These are phyloP conservation scores for Gossypium herbaceum DNA, from an alignment of 345 rosid genomes.

Conservation along the genomic window DNA sequence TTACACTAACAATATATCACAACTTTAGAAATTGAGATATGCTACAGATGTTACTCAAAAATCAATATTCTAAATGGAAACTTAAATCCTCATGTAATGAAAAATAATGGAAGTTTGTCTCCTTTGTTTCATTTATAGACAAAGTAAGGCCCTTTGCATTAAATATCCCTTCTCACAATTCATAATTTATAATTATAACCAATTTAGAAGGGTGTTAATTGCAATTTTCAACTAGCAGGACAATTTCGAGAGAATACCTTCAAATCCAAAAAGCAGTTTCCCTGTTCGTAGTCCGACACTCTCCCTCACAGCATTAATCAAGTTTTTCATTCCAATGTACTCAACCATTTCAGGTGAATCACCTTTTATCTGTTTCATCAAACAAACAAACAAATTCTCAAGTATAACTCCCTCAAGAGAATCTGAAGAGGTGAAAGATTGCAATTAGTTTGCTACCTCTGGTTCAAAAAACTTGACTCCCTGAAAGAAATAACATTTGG, in stretches of 20 bases:
- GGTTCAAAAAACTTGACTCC: constrained; percentile 98
- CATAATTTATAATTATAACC: neutral
- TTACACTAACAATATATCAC: neutral
- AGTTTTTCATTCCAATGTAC: constrained; percentile 77
- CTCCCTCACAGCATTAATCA: constrained; percentile 66
- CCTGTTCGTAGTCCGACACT: constrained; percentile 73
- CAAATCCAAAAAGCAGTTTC: constrained; percentile 67
- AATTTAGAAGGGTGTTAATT: constrained; percentile 7
- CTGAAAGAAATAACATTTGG: constrained; percentile 36
- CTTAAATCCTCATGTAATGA: neutral
- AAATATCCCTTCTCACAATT: neutral
- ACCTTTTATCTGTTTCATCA: constrained; percentile 75
- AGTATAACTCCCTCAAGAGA: constrained; percentile 1
- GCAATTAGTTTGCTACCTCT: constrained; percentile 51
- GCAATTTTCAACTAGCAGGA: constrained; percentile 6
- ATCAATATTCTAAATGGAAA: constrained; percentile 1
- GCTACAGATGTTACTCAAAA: neutral
- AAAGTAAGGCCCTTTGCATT: neutral
- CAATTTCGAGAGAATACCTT: constrained; percentile 37
- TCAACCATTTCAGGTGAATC: constrained; percentile 94
- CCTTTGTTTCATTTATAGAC: neutral
- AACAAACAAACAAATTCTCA: constrained; percentile 11
- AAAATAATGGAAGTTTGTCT: neutral
- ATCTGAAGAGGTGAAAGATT: constrained; percentile 20
- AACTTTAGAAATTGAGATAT: neutral